Percentiles rank a stretch among this genome's conserved stretches.
phyloP scores from a whole-genome alignment of 495 filamentous ascomycete genomes.

The Podospora pseudocomata region DNA sequence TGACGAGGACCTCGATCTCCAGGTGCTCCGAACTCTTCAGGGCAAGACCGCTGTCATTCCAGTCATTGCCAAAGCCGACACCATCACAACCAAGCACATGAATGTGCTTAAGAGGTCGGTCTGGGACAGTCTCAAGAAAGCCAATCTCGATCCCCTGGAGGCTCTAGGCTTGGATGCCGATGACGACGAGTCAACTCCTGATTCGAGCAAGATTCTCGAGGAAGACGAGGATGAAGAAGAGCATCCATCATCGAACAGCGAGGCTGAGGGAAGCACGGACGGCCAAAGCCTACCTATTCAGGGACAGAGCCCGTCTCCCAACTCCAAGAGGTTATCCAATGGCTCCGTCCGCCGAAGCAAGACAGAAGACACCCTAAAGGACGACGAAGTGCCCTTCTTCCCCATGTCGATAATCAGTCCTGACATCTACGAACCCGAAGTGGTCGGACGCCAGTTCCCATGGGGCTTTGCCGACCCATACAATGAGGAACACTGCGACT shows the following conservation, averaged over 20 bases:
- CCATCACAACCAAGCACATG: constrained; percentile 92
- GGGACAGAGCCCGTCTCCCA: constrained; percentile 36
- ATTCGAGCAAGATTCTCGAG: constrained; percentile 57
- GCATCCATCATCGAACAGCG: constrained; percentile 25
- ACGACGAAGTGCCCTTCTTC: constrained; percentile 55
- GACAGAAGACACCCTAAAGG: constrained; percentile 32
- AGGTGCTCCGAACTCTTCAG: constrained; percentile 81
- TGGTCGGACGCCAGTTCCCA: constrained; percentile 80
- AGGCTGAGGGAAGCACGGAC: constrained; percentile 19
- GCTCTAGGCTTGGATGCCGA: constrained; percentile 75
- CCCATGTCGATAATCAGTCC: constrained; percentile 93
- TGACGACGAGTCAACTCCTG: constrained; percentile 53
- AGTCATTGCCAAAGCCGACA: constrained; percentile 95
- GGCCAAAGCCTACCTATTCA: constrained; percentile 31
- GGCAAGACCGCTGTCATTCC: constrained; percentile 96
- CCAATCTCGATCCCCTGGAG: constrained; percentile 85
- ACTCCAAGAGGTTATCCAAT: constrained; percentile 45
- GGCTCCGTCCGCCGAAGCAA: constrained; percentile 47
- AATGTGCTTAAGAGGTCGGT: constrained; percentile 85
- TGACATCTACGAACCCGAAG: constrained; percentile 76
- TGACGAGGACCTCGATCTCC: constrained; percentile 86
- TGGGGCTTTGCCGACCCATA: constrained; percentile 97
- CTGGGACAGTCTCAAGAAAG: constrained; percentile 78
- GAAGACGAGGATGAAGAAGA: constrained; percentile 55
- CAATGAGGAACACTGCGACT: constrained; percentile 88